Evolutionary conservation across 2,329 filamentous ascomycete species (phyloP).

Genomic region (Aspergillus transmontanensis): DNA sequence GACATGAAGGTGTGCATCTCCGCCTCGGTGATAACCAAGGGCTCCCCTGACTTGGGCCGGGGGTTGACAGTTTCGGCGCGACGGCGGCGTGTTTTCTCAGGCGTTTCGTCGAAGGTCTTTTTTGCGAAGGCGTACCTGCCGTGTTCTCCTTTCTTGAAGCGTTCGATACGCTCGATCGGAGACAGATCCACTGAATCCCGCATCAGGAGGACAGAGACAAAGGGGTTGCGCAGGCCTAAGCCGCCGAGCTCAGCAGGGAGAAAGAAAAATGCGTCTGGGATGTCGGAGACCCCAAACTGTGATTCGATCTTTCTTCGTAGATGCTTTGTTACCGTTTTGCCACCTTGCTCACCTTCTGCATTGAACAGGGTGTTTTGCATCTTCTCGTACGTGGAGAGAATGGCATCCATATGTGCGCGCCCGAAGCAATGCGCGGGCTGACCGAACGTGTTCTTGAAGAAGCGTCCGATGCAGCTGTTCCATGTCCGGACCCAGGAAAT

Average conservation of each 20-base stretch:
- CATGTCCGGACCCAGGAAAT: conserved; percentile 59
- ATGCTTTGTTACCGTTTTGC: conserved; percentile 51
- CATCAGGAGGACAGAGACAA: conserved; percentile 45
- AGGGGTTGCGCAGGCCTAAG: conserved; percentile 51
- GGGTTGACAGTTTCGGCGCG: background rate
- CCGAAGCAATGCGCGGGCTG: conserved; percentile 54
- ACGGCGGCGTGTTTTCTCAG: conserved; percentile 9
- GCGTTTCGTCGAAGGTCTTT: conserved; percentile 26
- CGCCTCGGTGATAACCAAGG: conserved; percentile 10
- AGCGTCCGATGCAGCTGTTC: conserved; percentile 56
- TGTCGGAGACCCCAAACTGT: conserved; percentile 49
- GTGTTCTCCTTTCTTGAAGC: conserved; percentile 28
- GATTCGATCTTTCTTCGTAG: conserved; percentile 52
- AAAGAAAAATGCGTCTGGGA: conserved; percentile 53
- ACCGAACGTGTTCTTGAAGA: conserved; percentile 57
- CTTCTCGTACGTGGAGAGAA: conserved; percentile 48
- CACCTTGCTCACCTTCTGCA: background rate
- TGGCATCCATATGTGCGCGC: conserved; percentile 51
- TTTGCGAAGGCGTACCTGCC: conserved; percentile 24
- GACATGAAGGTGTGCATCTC: conserved; percentile 34
- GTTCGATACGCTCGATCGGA: conserved; percentile 26
- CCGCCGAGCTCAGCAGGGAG: conserved; percentile 51
- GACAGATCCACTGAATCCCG: conserved; percentile 30
- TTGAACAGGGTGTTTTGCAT: conserved; percentile 52
- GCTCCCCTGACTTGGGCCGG: background rate